Conservation (phyloP, 257 asterid genomes). For the Rhazya stricta region DNA sequence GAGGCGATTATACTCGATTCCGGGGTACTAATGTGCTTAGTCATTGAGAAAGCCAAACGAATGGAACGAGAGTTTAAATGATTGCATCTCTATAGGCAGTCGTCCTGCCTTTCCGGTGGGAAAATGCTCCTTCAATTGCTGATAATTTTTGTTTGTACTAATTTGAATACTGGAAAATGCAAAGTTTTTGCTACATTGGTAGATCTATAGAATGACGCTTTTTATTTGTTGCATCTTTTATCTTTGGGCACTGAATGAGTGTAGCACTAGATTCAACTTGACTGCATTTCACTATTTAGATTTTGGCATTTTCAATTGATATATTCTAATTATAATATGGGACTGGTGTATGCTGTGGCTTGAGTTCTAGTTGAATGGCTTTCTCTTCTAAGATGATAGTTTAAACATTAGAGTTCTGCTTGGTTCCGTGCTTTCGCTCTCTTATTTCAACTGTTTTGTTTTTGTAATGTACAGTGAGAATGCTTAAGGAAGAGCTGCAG, state of each 20-base stretch:
- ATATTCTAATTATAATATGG: background rate
- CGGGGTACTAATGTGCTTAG: background rate
- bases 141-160: background rate
- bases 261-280: too few relatives aligned
- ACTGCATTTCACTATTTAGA: background rate
- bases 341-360: background rate
- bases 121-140: background rate
- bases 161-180: background rate
- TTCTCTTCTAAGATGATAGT: background rate
- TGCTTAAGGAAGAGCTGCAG: constrained; percentile 89
- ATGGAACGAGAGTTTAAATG: background rate
- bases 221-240: background rate
- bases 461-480: constrained; percentile 47
- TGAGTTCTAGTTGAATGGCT: background rate
- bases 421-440: background rate
- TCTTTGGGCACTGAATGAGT: background rate
- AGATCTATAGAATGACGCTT: background rate
- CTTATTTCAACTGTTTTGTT: background rate
- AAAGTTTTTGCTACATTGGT: background rate
- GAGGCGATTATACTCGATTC: too few relatives aligned
- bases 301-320: background rate
- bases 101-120: background rate
- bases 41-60: background rate
- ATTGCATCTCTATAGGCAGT: background rate
- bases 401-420: background rate